These are phyloP conservation scores for Candida tropicalis DNA, from an alignment of 1,139 yeast species.

Conservation along the genomic window DNA sequence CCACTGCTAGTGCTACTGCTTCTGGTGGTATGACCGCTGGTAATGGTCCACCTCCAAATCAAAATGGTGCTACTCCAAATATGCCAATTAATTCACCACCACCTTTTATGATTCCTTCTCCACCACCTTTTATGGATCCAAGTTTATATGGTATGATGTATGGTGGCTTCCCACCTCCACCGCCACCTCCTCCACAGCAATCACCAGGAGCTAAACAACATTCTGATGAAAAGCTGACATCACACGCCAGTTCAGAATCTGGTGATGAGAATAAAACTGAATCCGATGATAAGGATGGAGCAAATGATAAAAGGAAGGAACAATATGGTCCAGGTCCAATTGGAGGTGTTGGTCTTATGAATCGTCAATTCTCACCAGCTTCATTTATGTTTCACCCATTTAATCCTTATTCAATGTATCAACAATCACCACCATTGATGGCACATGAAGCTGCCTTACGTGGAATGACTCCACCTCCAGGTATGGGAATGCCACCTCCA, in stretches of 20 bases:
- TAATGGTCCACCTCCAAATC: slow-evolving; percentile 9
- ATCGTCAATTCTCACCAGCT: slow-evolving; percentile 33
- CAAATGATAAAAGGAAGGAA: slow-evolving; percentile 2
- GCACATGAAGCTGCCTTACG: slow-evolving; percentile 11
- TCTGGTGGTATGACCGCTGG: no score
- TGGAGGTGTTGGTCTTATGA: slow-evolving; percentile 44
- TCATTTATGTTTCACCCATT: slow-evolving; percentile 53
- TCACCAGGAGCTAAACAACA: no score
- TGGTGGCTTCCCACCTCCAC: slow-evolving; percentile 14
- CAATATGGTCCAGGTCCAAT: slow-evolving; percentile 23
- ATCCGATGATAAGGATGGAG: background rate
- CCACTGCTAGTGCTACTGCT: slow-evolving; percentile 8
- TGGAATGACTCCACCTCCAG: slow-evolving; percentile 15
- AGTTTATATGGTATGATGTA: slow-evolving; percentile 36
- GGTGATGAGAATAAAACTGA: slow-evolving; percentile 6
- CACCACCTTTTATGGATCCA: slow-evolving; percentile 44
- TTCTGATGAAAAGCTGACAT: background rate
- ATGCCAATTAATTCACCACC: slow-evolving; percentile 41
- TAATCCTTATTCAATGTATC: slow-evolving; percentile 50
- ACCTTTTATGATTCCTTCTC: slow-evolving; percentile 43
- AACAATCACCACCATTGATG: slow-evolving; percentile 32
- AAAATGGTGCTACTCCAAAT: background rate
- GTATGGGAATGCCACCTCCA: slow-evolving; percentile 2
- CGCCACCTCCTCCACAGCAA: slow-evolving; percentile 11
- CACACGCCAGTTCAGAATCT: slow-evolving; percentile 12